Evolutionary conservation across 768 basidiomycete species (phyloP).

Genomic region (Mycena vitilis): DNA sequence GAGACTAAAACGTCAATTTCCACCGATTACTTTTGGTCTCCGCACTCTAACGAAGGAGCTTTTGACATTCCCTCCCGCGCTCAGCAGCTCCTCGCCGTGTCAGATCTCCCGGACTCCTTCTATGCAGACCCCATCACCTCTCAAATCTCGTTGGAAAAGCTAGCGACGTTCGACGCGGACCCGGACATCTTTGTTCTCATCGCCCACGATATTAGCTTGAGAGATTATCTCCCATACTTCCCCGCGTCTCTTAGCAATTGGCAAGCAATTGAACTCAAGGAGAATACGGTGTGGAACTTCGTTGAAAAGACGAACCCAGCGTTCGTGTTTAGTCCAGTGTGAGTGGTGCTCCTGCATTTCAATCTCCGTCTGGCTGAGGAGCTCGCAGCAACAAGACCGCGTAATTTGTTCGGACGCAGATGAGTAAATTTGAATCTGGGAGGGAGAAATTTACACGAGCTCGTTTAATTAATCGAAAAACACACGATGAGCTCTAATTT

Average conservation of each 20-base stretch:
- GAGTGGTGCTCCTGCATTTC: not conserved
- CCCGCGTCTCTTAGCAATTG: constrained; percentile 24
- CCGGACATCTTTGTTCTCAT: constrained; percentile 32
- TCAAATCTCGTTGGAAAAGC: constrained; percentile 26
- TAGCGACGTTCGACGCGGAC: constrained; percentile 33
- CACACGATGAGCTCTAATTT: too few species aligned
- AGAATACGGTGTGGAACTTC: constrained; percentile 28
- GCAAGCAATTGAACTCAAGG: constrained; percentile 24
- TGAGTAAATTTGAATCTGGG: too few species aligned
- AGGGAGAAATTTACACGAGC: too few species aligned
- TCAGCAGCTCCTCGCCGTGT: constrained; percentile 20
- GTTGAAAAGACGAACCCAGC: constrained; percentile 18
- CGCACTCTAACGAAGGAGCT: not conserved
- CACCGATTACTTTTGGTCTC: constrained; percentile 32
- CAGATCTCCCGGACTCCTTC: constrained; percentile 25
- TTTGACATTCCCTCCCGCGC: constrained; percentile 33
- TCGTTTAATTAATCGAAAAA: too few species aligned
- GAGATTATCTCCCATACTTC: constrained; percentile 14
- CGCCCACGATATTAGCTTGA: constrained; percentile 31
- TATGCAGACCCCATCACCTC: constrained; percentile 23
- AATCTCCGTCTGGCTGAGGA: not conserved
- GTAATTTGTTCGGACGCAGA: too few species aligned
- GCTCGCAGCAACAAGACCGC: not conserved
- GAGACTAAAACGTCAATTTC: constrained; percentile 18
- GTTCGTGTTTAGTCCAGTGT: constrained; percentile 20